Evolutionary conservation across 331 rosid species (phyloP).

Genomic region (Acacia pycnantha): DNA sequence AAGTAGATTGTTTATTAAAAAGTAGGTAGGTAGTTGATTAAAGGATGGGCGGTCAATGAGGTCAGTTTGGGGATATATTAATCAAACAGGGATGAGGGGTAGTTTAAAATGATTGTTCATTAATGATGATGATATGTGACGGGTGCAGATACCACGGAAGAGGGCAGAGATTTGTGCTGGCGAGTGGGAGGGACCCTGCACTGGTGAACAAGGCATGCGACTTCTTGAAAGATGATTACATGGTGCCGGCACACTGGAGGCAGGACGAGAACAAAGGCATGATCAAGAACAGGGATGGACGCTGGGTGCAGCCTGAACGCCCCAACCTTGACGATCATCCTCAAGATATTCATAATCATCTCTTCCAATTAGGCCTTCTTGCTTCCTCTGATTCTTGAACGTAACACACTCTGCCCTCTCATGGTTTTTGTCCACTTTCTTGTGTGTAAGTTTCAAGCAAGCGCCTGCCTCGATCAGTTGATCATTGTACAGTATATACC

Average conservation of each 20-base stretch:
- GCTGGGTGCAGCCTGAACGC: constrained; percentile 79
- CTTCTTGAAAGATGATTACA: constrained; percentile 68
- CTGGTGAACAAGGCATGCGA: constrained; percentile 80
- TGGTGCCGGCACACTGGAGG: constrained; percentile 82
- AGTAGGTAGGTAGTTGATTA: neutral
- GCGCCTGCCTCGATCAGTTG: neutral
- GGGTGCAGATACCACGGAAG: constrained; percentile 72
- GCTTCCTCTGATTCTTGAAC: constrained; percentile 19
- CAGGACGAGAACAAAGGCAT: constrained; percentile 83
- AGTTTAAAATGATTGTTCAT: neutral
- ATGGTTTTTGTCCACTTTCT: neutral
- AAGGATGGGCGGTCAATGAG: neutral
- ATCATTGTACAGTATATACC: neutral
- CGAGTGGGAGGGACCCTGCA: constrained; percentile 79
- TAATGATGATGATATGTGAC: neutral
- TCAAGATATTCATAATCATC: constrained; percentile 50
- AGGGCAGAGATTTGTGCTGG: constrained; percentile 61
- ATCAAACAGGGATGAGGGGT: neutral
- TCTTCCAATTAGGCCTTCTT: constrained; percentile 43
- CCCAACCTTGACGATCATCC: constrained; percentile 64
- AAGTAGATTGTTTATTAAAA: too few relatives aligned
- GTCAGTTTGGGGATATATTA: neutral
- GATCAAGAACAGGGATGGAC: constrained; percentile 62
- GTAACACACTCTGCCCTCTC: neutral
- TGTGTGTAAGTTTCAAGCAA: neutral